Base-by-base conservation (phyloP, 805 yeast species). In the Candida khao-thaluensis region DNA sequence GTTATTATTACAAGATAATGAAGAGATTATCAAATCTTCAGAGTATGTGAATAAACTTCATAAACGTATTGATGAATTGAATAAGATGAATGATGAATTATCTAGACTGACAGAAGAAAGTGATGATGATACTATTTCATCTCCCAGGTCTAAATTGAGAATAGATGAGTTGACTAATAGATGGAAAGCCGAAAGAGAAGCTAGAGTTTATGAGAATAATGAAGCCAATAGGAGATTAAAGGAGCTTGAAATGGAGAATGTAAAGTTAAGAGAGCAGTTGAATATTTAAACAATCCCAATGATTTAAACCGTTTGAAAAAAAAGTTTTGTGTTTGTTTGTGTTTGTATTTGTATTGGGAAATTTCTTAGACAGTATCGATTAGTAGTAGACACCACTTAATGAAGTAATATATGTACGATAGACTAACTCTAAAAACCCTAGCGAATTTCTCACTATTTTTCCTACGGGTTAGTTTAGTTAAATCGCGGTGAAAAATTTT, bases 141-240 rank as follows among this genome's bases (percentile, higher is more conserved):
- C 47, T 7, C 45, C 44, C 4, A 35, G 43, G 9, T 34, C 44
- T 2, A 67, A 65, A 40, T 49, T 79, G 32, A 65, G 88, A 39
- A 62, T 82, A 11, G 81, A 77, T 17, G 88, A 81, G 47, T 56
- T 85, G 30, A 76, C 77, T 28, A 76, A 68, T 45, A 69, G 82
- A 50, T 81, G 86, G 82, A 79, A 80, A 50, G 69, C 79, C 5
- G 90, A 85, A 45, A 66, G 88, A 44, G 93, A 84, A 55, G 75
- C 84, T 14, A 60, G 89, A 21, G 74, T 75, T 15, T 67, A 79
- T 40, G 90, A 84, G 48, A 69, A 71, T 38, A 69, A 69, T 25
- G 81, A 81, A 25, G 77, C 84, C 2, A 67, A 71, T 34, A 57
- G 60, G 31, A 59, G 82, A 30, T 66, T 82, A 4, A 52, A 56